These are phyloP conservation scores for Chlorella sp. DNA, from an alignment of 139 green algal genomes.

Conservation along the genomic window DNA sequence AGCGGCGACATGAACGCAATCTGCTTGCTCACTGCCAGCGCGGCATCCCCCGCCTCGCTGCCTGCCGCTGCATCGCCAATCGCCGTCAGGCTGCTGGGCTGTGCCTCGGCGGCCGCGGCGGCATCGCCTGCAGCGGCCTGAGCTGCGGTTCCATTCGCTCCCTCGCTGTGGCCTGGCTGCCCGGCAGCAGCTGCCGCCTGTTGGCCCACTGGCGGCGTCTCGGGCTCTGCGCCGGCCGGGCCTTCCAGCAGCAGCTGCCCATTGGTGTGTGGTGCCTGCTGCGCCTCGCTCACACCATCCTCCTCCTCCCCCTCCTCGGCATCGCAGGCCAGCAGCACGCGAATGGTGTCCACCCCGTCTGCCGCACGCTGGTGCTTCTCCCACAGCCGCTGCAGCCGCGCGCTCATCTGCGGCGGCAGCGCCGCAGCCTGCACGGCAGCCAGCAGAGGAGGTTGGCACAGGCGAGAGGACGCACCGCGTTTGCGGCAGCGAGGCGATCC, in stretches of 20 bases:
- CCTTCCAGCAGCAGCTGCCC: too few relatives aligned
- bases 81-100: not conserved
- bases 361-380: conserved; percentile 31
- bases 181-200: not conserved
- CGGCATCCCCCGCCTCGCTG: not conserved
- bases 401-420: conserved; percentile 11
- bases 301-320: too few relatives aligned
- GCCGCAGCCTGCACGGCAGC: conserved; percentile 1
- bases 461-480: too few relatives aligned
- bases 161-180: not conserved
- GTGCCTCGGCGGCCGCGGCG: not conserved
- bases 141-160: not conserved
- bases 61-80: not conserved
- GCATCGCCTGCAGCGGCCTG: not conserved
- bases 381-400: conserved; percentile 25
- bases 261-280: too few relatives aligned
- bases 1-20: conserved; percentile 54
- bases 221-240: too few relatives aligned
- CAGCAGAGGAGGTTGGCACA: too few relatives aligned
- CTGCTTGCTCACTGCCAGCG: not conserved
- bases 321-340: conserved; percentile 19
- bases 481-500: too few relatives aligned
- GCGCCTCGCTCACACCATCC: too few relatives aligned
- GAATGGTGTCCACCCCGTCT: not conserved
- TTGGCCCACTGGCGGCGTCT: too few relatives aligned